Base-by-base conservation (phyloP, 208 protist species). In the Angomonas ambiguus region DNA sequence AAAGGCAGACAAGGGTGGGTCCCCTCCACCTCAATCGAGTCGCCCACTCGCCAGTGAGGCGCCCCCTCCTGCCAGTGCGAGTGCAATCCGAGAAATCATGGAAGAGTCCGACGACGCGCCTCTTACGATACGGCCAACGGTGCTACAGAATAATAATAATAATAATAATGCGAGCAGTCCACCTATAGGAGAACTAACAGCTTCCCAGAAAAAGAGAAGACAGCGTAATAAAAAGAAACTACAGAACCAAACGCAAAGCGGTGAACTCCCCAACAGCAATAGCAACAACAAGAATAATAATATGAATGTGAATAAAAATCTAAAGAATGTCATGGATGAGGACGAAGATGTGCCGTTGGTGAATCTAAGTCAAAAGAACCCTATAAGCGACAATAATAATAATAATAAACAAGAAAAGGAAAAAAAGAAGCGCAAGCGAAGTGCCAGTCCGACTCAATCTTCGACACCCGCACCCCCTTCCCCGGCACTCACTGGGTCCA, bases 131-230 rank as follows among this genome's bases (percentile, higher is more conserved):
- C 11, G 8, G 38, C 38, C 38, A 45, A 45, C 38, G 16, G 57
- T 10, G 6, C 24, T 48, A 11, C 35, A 6, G 6, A 51, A 62
- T 33, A 62, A 62, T 33, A 62, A 62, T 28, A 27, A 62, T 51
- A 27, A 62, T 33, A 62, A 33, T 10, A 18, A 62, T 48, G n/a
- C 5, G 18, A 18, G 22, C 16, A 28, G 24, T 16, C 10, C 10
- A 10, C 18, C 57, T 51, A 27, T 5, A 22, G 18, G 35, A 53
- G n/a, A 11, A 45, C 38, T 16, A 45, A 45, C 8, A 45, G 8
- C 38, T 16, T 45, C 38, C 16, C 38, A 45, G 38, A 45, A 45
- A 45, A 45, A 8, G 16, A 45, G 38, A n/a, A 8, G 16, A 16
- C 8, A 45, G 8, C 38, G 16, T 45, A 45, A 45, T 45, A 45